Base-by-base conservation (phyloP, 2,329 filamentous ascomycete species). In the Claviceps monticola region DNA sequence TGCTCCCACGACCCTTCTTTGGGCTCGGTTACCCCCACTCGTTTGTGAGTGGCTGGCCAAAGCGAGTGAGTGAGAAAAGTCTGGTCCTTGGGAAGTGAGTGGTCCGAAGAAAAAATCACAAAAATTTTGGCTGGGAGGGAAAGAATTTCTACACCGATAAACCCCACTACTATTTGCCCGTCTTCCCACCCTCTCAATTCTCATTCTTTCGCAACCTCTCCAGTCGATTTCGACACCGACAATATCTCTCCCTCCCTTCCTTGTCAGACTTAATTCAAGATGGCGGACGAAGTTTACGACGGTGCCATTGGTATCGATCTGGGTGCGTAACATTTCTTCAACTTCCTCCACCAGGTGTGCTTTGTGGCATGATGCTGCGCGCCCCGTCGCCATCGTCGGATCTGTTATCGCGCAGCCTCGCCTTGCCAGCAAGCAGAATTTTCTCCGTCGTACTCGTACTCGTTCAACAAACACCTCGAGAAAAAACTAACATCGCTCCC, bases 281-380 rank as follows among this genome's bases (percentile, higher is more conserved):
- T 96, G 91, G 84, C 88, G 72, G 89, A 95, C 74, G 91, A 96
- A 84, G 84, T 94, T 67, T 98, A 97, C 74, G 93, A 98, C 73
- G 93, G 93, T 86, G 93, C 93, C 83, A 88, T 97, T 78, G 93
- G 93, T 83, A 98, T 98, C 79, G 93, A 98, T 84, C 82, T 98
- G 78, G 93, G 91, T 95, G 78, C 67, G 84, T 76, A 47, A 8
- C 34, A 16, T 46, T 19, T 17, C 14, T 19, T 42, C 48, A 23
- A n/a, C 19, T 34, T 44, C 11, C 29, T 21, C 13, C 16, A 16
- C 23, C 36, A 29, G 14, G 21, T 38, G 41, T 23, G 19, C 19
- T 50, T 23, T 14, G n/a, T 38, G 19, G 9, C 26, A 26, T 38
- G 14, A 37, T 17, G 41, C 17, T 11, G 41, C 44, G 29, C 37